Evolutionary conservation across 257 asterid genomes (phyloP).

Genomic region (Penstemon eatonii): DNA sequence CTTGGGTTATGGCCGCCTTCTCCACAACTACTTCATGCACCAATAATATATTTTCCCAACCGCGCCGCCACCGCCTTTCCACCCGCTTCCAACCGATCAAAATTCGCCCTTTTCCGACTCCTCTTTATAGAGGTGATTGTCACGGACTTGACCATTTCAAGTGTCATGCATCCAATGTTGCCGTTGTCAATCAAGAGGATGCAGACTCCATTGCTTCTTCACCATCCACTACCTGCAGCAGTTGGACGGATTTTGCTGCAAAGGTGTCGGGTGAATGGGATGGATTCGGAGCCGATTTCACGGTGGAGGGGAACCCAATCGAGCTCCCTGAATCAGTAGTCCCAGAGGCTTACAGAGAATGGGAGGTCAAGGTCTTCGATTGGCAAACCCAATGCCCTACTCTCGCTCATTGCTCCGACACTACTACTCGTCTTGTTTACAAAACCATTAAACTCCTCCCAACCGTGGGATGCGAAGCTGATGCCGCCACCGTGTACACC

Average conservation of each 20-base stretch:
- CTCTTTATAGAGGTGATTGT: no score
- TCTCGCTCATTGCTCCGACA: constrained; percentile 44
- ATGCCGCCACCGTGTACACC: constrained; percentile 73
- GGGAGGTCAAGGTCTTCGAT: constrained; percentile 88
- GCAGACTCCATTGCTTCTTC: neutral
- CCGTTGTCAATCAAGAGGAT: no score
- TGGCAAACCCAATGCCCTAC: constrained; percentile 94
- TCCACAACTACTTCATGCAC: no score
- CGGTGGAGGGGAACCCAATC: constrained; percentile 56
- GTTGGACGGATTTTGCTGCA: constrained; percentile 60
- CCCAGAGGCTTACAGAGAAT: constrained; percentile 85
- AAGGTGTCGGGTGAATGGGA: constrained; percentile 95
- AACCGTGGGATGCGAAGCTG: constrained; percentile 97
- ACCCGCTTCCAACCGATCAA: no score
- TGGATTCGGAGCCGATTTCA: constrained; percentile 88
- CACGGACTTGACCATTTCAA: no score
- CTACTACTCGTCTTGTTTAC: constrained; percentile 42
- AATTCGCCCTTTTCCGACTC: no score
- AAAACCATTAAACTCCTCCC: constrained; percentile 70
- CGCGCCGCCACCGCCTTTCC: no score
- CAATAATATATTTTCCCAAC: no score
- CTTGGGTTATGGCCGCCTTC: no score
- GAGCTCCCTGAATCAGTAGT: constrained; percentile 83
- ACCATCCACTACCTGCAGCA: constrained; percentile 24
- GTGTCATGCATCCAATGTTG: no score